Base-by-base conservation (phyloP, 495 filamentous ascomycete species). In the Aspergillus homomorphus region DNA sequence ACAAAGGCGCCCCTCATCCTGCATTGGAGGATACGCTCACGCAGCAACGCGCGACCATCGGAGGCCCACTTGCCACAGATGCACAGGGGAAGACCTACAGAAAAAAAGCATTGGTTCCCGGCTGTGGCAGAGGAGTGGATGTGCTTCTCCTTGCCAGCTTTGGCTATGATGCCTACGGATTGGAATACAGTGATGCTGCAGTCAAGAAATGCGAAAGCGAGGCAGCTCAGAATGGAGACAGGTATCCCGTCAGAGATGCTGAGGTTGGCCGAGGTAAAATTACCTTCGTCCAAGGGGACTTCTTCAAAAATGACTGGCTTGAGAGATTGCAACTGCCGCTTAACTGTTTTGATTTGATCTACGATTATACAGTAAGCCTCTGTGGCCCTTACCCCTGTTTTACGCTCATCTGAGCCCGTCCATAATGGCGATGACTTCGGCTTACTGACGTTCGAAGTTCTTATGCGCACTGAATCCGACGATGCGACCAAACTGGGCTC, bases 321-420 rank as follows among this genome's bases (percentile, higher is more conserved):
- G 59, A 72, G 38, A 70, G 69, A 7, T 69, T 73, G 38, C 33
- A 49, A 26, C 74, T 70, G 21, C 15, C 28, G 48, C 7, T n/a
- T 43, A 22, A 58, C 22, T 24, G 57, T 4, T 89, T 89, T 70
- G 87, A 91, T 71, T 66, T 90, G 43, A 83, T 90, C 28, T 91
- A 88, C 73, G 89, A 91, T 69, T 89, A 89, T 70, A 89, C 85
- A 18, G 87, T 89, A 73, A 66, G 82, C 66, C n/a, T 43, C 24
- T 28, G 18, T 45, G 33, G 18, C 51, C n/a, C 41, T 53, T 19
- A 14, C 33, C 33, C 23, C 18, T 45, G 7, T 6, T 14, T 56
- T 1, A 22, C n/a, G 26, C 20, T 8, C 15, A 12, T 45, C 26
- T 45, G 52, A n/a, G 3, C 18, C 4, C 3, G 18, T 30, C 16